Percentiles rank a stretch among this genome's conserved stretches.
phyloP scores from a whole-genome alignment of 352 stramenopile species.

The Globisporangium radiosum region DNA sequence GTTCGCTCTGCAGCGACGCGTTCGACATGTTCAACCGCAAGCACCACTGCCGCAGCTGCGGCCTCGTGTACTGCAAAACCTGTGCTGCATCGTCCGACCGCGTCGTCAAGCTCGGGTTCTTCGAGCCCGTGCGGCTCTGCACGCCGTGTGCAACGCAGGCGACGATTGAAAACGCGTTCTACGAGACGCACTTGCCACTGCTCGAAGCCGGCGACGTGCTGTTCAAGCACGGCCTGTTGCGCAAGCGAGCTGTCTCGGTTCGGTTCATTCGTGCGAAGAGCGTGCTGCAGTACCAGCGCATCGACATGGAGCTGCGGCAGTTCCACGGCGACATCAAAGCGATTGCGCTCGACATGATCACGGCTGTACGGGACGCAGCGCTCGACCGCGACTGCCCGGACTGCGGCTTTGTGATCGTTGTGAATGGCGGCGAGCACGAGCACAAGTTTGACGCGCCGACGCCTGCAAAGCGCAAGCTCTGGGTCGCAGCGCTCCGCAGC shows the following conservation, averaged over 20 bases:
- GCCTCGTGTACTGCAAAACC: constrained; percentile 45
- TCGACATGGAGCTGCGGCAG: constrained; percentile 39
- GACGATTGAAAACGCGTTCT: constrained; percentile 54
- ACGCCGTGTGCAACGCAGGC: constrained; percentile 31
- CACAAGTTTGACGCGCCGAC: constrained; percentile 53
- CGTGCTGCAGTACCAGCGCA: constrained; percentile 70
- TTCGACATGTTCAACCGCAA: constrained; percentile 68
- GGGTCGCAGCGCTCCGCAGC: constrained; percentile 48
- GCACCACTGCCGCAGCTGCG: constrained; percentile 59
- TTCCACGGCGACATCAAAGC: constrained; percentile 49
- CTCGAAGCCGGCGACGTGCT: constrained; percentile 57
- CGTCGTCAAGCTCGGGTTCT: constrained; percentile 59
- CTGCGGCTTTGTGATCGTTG: constrained; percentile 41
- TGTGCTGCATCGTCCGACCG: constrained; percentile 44
- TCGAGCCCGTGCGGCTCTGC: constrained; percentile 57
- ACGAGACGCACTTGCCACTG: constrained; percentile 52
- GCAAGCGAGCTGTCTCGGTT: constrained; percentile 47
- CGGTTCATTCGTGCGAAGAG: constrained; percentile 52
- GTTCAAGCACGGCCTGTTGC: constrained; percentile 60
- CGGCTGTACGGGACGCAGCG: constrained; percentile 38
- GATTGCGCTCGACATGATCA: constrained; percentile 59
- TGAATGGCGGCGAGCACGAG: constrained; percentile 27
- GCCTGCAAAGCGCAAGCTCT: constrained; percentile 42
- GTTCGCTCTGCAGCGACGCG: constrained; percentile 31
- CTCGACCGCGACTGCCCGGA: constrained; percentile 44